These are phyloP conservation scores for Hymenoscyphus albidus DNA, from an alignment of 2,329 filamentous ascomycete genomes.

Conservation along the genomic window DNA sequence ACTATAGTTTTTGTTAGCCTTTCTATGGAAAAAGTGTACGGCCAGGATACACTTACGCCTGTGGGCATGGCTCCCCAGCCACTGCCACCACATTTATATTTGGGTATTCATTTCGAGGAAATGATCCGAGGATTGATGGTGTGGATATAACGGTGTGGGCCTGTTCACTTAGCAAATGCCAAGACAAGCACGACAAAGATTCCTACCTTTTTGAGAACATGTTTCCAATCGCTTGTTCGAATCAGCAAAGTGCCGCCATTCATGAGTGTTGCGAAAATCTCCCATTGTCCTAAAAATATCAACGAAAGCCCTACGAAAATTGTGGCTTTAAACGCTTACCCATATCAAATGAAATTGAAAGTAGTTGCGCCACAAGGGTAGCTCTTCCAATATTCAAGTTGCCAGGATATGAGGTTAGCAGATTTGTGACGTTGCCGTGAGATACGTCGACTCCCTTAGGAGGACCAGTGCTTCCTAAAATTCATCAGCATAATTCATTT, in stretches of 20 bases:
- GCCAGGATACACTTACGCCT: conserved; percentile 36
- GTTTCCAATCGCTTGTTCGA: conserved; percentile 47
- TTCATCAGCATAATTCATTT: conserved; percentile 34
- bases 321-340: conserved; percentile 38
- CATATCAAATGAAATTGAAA: conserved; percentile 60
- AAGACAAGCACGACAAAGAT: neutral
- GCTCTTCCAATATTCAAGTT: conserved; percentile 48
- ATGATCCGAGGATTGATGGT: conserved; percentile 51
- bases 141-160: conserved; percentile 50
- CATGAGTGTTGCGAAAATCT: conserved; percentile 53
- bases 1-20: conserved; percentile 19
- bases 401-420: conserved; percentile 48
- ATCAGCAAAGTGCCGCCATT: conserved; percentile 55
- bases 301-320: neutral
- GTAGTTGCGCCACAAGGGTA: conserved; percentile 50
- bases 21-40: neutral
- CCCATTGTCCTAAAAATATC: conserved; percentile 50
- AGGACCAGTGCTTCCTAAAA: conserved; percentile 59
- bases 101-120: conserved; percentile 44
- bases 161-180: conserved; percentile 2
- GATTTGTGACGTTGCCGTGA: conserved; percentile 52
- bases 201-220: conserved; percentile 43
- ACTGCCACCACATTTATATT: conserved; percentile 51
- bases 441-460: conserved; percentile 76
- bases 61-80: conserved; percentile 50